Evolutionary conservation across 352 stramenopile genomes (phyloP), one percentile per base, ranked within the genome.

Genomic region (Phytophthora foliorum): DNA sequence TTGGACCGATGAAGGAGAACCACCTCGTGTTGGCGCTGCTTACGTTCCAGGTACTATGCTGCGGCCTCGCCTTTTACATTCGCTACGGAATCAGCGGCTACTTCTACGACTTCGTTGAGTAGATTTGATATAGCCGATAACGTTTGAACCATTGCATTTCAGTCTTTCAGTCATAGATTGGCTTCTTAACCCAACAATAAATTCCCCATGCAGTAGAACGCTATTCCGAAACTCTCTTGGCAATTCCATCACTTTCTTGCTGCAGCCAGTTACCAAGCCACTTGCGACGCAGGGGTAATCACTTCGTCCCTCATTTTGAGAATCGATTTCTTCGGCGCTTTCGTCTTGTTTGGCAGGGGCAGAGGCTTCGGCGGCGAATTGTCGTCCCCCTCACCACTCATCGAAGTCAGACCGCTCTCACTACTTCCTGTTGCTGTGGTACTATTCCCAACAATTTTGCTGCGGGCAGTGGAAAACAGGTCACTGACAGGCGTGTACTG

Each of bases 51-150:
- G 75, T 86, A 6, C 14, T 91, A 7, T 92, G 78, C 69, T 95
- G 87, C 38, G 76, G 44, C 4, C 45, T 90, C n/a, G 88, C 88
- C 36, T 95, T 97, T 68, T 91, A 87, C 75, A 79, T 97, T 36
- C 86, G 90, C 45, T 97, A 96, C 59, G 86, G 80, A 13, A 80
- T 94, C 58, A 94, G 87, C 68, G 81, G 88, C 72, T 91, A 94
- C 75, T 92, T 97, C 61, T 95, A 95, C 80, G 88, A 94, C 77
- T 91, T 91, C 74, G 86, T 96, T 24, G 67, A 92, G 50, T 93
- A 97, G 81, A 53, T 70, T 46, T 27, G 25, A 50, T 25, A 42
- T n/a, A 57, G 6, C 21, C 6, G 9, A 58, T 29, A 69, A 13
- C 17, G 32, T 32, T 54, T 72, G 39, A 46, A 59, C 19, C 38